phyloP scores from a whole-genome alignment of 371 early-diverging fungal genomes.

The Smittium mucronatum region DNA sequence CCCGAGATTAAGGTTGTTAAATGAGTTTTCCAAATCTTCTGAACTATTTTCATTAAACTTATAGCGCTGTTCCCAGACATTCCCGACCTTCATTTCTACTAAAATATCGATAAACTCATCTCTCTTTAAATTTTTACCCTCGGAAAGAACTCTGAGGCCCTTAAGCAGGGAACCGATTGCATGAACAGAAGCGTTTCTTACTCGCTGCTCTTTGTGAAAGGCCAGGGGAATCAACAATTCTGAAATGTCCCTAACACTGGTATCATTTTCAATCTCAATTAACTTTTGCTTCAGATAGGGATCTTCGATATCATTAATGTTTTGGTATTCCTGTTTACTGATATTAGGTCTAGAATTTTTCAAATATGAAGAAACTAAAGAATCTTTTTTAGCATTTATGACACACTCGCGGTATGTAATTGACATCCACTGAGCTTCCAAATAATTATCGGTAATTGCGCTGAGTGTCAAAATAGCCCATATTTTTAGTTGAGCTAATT shows the following conservation, averaged over 20 bases:
- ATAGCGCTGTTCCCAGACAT: background rate
- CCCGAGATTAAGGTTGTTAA: too few relatives aligned
- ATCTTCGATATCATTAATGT: background rate
- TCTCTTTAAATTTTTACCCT: background rate
- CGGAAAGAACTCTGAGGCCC: conserved; percentile 8
- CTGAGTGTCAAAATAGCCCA: conserved; percentile 80
- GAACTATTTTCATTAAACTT: background rate
- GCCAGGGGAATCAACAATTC: conserved; percentile 30
- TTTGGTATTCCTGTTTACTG: background rate
- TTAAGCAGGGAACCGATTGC: conserved; percentile 26
- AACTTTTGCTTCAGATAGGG: background rate
- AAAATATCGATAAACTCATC: conserved; percentile 3
- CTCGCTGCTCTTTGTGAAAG: conserved; percentile 24
- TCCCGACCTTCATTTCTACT: background rate
- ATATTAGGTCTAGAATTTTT: background rate
- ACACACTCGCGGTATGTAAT: conserved; percentile 47
- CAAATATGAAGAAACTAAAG: conserved; percentile 15
- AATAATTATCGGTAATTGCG: conserved; percentile 69
- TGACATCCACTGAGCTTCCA: conserved; percentile 51
- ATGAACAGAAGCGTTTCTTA: conserved; percentile 27
- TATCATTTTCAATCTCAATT: background rate
- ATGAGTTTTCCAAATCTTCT: background rate
- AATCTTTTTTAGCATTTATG: conserved; percentile 75
- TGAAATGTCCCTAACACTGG: conserved; percentile 19
- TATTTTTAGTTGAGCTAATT: conserved; percentile 63